A percentile compares a stretch with the other conserved stretches of the same genome.
Evolutionary conservation across 805 yeast species (phyloP).

Genomic region (Hanseniaspora guilliermondii): DNA sequence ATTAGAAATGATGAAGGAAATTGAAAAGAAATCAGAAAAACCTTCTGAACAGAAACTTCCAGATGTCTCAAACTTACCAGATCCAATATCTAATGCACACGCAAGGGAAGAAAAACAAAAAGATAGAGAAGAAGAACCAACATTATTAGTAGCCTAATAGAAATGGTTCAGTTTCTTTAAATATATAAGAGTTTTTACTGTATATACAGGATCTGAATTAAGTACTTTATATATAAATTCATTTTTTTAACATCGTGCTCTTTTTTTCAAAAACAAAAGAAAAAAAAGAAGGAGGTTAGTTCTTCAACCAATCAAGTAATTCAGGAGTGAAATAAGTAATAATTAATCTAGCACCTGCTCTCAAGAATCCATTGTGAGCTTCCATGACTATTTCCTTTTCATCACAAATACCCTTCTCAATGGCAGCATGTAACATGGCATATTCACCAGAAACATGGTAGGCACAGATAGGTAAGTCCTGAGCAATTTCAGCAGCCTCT

Average conservation of each 20-base stretch:
- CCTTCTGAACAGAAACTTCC: not conserved
- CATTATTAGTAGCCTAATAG: not conserved
- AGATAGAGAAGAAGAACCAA: not conserved
- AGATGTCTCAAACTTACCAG: conserved; percentile 7
- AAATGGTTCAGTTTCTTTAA: too few species aligned
- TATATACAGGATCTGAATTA: too few species aligned
- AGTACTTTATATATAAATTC: too few species aligned
- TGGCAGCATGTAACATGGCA: conserved; percentile 97
- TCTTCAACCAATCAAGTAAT: conserved; percentile 73
- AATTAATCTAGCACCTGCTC: conserved; percentile 91
- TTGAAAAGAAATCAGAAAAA: not conserved
- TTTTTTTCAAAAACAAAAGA: not conserved
- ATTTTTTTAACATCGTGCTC: too few species aligned
- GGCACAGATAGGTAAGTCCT: conserved; percentile 80
- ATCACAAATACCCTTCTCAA: conserved; percentile 86
- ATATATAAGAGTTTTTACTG: too few species aligned
- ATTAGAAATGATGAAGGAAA: conserved; percentile 3
- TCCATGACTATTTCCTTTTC: conserved; percentile 69
- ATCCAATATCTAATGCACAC: not conserved
- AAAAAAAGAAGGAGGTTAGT: not conserved
- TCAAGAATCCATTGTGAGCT: conserved; percentile 75
- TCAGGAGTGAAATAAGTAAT: conserved; percentile 93
- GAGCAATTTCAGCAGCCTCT: conserved; percentile 73
- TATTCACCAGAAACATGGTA: conserved; percentile 96
- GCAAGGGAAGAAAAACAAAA: not conserved